A percentile compares a stretch with the other conserved stretches of the same genome.
Conservation (phyloP, 768 basidiomycete genomes). For the Lentinula sp. region DNA sequence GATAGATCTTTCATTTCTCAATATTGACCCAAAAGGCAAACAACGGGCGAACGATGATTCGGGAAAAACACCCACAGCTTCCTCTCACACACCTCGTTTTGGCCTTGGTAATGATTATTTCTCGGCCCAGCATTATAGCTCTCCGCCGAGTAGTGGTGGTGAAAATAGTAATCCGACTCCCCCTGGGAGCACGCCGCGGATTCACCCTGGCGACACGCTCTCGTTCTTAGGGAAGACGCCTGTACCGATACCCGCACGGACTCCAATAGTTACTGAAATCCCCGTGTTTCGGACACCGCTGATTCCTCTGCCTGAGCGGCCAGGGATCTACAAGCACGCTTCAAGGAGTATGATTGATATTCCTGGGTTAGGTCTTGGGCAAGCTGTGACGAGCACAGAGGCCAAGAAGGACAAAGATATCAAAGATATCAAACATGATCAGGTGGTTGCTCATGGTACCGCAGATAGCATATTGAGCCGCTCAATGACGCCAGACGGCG, state of each 20-base stretch:
- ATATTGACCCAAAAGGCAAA: slow-evolving; percentile 7
- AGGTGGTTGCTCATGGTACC: not conserved
- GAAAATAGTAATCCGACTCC: not conserved
- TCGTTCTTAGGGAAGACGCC: not conserved
- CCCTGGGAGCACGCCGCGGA: not conserved
- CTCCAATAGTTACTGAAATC: not conserved
- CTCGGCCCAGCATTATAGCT: not conserved
- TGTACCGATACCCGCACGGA: not conserved
- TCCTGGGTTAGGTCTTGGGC: slow-evolving; percentile 19
- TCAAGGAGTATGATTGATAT: slow-evolving; percentile 66
- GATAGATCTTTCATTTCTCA: slow-evolving; percentile 3
- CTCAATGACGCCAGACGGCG: not conserved
- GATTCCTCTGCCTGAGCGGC: slow-evolving; percentile 14
- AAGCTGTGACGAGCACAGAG: not conserved
- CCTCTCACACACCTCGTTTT: not conserved
- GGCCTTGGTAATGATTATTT: slow-evolving; percentile 2
- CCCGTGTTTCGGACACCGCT: not conserved
- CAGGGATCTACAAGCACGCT: slow-evolving; percentile 50
- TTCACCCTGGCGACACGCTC: slow-evolving; percentile 5
- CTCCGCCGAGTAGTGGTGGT: not conserved
- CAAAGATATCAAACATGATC: not conserved
- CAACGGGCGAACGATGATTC: slow-evolving; percentile 4
- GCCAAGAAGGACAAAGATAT: not conserved
- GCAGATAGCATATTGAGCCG: not conserved
- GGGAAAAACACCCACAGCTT: slow-evolving; percentile 5